Evolutionary conservation across 345 rosid species (phyloP).

Genomic region (Gossypium turneri): DNA sequence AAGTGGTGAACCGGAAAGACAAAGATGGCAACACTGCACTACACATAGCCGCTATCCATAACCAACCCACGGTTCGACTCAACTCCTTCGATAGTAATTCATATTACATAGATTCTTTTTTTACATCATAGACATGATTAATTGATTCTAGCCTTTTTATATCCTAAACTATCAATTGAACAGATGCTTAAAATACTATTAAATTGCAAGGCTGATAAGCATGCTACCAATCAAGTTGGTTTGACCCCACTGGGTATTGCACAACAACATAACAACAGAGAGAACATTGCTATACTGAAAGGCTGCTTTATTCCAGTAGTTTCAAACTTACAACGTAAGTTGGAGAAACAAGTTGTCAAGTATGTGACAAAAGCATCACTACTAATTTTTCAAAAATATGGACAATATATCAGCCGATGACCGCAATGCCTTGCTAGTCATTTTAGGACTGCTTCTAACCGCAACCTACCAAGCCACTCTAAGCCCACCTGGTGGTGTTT

Average conservation of each 20-base stretch:
- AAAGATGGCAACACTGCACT: not conserved
- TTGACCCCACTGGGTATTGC: not conserved
- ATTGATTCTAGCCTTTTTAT: too few species aligned
- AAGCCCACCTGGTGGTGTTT: not conserved
- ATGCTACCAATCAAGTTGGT: not conserved
- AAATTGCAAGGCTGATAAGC: not conserved
- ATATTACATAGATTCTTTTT: too few species aligned
- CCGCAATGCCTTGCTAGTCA: not conserved
- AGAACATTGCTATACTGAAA: not conserved
- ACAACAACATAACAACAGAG: not conserved
- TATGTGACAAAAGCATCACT: not conserved
- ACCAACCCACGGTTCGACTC: not conserved
- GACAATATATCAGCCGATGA: not conserved
- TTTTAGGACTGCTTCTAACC: constrained; percentile 2
- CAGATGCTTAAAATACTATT: not conserved
- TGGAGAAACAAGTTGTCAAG: not conserved
- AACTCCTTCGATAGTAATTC: too few species aligned
- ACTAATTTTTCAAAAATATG: not conserved
- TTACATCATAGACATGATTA: too few species aligned
- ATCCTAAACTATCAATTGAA: not conserved
- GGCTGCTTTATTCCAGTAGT: not conserved
- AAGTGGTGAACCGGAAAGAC: too few species aligned
- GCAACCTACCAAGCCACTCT: not conserved
- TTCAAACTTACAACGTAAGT: not conserved
- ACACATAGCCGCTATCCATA: not conserved